Evolutionary conservation across 1,139 yeast genomes (phyloP).

Genomic region (Meyerozyma elateridarum): DNA sequence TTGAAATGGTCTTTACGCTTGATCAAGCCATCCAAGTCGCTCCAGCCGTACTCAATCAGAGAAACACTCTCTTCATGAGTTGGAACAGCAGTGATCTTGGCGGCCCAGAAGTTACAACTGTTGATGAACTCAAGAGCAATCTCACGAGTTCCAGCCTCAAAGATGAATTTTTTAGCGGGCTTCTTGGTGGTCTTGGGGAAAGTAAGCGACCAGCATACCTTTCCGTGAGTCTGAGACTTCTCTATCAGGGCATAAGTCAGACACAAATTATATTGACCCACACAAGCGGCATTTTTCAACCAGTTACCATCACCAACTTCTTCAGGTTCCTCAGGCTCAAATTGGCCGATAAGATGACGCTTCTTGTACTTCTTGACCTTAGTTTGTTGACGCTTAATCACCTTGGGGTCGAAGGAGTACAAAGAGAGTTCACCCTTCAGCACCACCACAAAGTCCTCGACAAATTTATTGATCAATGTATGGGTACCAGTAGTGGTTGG

Average conservation of each 20-base stretch:
- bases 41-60: slow-evolving; percentile 85
- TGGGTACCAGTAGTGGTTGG: slow-evolving; percentile 10
- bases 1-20: slow-evolving; percentile 29
- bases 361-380: slow-evolving; percentile 26
- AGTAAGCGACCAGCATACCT: slow-evolving; percentile 31
- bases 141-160: slow-evolving; percentile 62
- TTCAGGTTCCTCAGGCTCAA: slow-evolving; percentile 17
- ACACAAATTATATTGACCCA: slow-evolving; percentile 46
- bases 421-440: slow-evolving; percentile 54
- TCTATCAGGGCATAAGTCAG: slow-evolving; percentile 46
- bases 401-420: slow-evolving; percentile 48
- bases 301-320: slow-evolving; percentile 65
- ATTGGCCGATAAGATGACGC: slow-evolving; percentile 16
- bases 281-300: slow-evolving; percentile 49
- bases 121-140: slow-evolving; percentile 69
- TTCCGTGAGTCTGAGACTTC: slow-evolving; percentile 13
- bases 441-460: slow-evolving; percentile 50
- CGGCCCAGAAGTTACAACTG: slow-evolving; percentile 88
- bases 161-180: slow-evolving; percentile 35
- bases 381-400: slow-evolving; percentile 38
- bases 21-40: slow-evolving; percentile 36
- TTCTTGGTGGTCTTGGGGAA: slow-evolving; percentile 36
- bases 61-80: slow-evolving; percentile 55
- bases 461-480: slow-evolving; percentile 27
- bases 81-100: slow-evolving; percentile 80